Percentiles rank a stretch among this genome's conserved stretches.
Evolutionary conservation across 306 rosid species (phyloP).

Genomic region (Herpetospermum pedunculosum): DNA sequence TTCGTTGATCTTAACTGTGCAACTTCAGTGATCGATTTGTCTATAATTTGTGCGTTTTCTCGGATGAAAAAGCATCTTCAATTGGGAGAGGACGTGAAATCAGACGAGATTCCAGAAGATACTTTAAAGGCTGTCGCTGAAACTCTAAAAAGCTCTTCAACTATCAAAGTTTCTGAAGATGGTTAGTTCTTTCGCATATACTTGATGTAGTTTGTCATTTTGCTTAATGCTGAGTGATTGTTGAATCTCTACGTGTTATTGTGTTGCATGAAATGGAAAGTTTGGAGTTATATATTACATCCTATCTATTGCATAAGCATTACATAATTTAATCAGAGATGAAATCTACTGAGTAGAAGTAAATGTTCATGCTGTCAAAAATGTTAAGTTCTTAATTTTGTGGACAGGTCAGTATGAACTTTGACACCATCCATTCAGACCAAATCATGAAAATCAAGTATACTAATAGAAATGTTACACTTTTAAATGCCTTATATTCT

Average conservation of each 20-base stretch:
- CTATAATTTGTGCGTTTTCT: slow-evolving; percentile 63
- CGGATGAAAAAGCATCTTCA: slow-evolving; percentile 69
- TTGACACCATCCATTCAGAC: background rate
- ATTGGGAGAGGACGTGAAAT: slow-evolving; percentile 42
- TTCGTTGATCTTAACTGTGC: slow-evolving; percentile 37
- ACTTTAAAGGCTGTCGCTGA: slow-evolving; percentile 61
- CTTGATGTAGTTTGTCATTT: background rate
- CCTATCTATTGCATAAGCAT: too few species aligned
- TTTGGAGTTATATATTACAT: background rate
- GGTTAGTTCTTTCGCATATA: slow-evolving; percentile 28
- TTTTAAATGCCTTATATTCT: background rate
- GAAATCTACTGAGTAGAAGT: background rate
- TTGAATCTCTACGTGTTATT: background rate
- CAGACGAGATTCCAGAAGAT: slow-evolving; percentile 36
- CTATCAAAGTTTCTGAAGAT: slow-evolving; percentile 68
- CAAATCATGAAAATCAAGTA: background rate
- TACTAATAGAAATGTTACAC: background rate
- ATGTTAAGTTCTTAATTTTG: background rate
- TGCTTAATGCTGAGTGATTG: background rate
- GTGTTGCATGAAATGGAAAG: background rate
- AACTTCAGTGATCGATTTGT: slow-evolving; percentile 54
- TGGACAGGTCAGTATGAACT: background rate
- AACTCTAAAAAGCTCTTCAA: slow-evolving; percentile 36
- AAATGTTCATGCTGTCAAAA: background rate
- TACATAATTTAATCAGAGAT: background rate